Evolutionary conservation across 441 rosid genomes (phyloP).

Genomic region (Geranium incanum): DNA sequence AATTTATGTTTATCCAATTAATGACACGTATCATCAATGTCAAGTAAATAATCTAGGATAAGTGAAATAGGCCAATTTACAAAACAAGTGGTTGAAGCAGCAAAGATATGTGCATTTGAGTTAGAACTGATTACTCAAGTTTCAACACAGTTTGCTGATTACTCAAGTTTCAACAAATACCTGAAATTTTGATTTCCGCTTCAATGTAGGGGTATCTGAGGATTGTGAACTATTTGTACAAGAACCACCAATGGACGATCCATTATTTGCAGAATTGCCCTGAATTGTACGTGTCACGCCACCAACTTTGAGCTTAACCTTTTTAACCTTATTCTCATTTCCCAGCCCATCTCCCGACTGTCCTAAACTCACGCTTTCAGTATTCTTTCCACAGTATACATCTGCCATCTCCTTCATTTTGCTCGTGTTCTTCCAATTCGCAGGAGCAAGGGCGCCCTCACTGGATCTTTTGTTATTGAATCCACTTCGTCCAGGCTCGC

Average conservation of each 20-base stretch:
- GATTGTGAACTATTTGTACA: constrained; percentile 30
- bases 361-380: constrained; percentile 37
- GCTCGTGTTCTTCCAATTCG: constrained; percentile 45
- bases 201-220: constrained; percentile 26
- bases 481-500: constrained; percentile 33
- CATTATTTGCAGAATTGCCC: constrained; percentile 39
- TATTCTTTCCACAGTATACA: constrained; percentile 32
- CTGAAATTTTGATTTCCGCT: constrained; percentile 40
- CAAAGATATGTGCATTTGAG: no score
- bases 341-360: constrained; percentile 31
- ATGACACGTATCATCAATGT: background rate
- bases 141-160: background rate
- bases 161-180: constrained; percentile 26
- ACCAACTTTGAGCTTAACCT: constrained; percentile 61
- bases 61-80: background rate
- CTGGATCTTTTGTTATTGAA: constrained; percentile 38
- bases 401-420: constrained; percentile 21
- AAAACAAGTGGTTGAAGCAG: background rate
- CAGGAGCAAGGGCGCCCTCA: constrained; percentile 79
- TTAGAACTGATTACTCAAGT: constrained; percentile 9
- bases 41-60: background rate
- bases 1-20: background rate
- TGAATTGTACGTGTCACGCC: constrained; percentile 51
- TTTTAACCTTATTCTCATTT: constrained; percentile 51
- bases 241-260: constrained; percentile 38